phyloP scores from a whole-genome alignment of 257 asterid species.

The Solanum arcanum region DNA sequence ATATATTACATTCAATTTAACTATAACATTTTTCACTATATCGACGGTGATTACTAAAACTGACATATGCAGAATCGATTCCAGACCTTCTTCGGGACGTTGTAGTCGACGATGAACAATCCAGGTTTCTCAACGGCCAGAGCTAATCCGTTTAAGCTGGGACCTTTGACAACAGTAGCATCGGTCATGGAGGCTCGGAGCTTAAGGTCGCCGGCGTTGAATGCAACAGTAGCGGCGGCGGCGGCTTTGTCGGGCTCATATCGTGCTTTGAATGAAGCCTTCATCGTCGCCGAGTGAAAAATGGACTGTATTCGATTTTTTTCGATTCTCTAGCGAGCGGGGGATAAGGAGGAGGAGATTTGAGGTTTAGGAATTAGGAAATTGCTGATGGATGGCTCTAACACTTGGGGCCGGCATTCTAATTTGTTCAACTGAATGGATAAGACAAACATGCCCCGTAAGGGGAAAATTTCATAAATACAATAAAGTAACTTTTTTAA shows the following conservation, averaged over 20 bases:
- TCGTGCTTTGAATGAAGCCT: slow-evolving; percentile 70
- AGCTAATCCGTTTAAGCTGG: slow-evolving; percentile 67
- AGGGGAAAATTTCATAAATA: background rate
- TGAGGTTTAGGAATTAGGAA: background rate
- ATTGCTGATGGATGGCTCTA: background rate
- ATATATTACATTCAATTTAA: background rate
- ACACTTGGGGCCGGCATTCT: background rate
- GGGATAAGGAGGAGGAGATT: slow-evolving; percentile 9
- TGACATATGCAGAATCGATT: background rate
- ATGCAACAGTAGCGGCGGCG: slow-evolving; percentile 56
- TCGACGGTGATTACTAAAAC: background rate
- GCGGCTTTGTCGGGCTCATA: slow-evolving; percentile 66
- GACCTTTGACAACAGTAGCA: slow-evolving; percentile 81
- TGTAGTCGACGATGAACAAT: slow-evolving; percentile 68
- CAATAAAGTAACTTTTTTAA: background rate
- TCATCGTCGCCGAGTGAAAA: slow-evolving; percentile 19
- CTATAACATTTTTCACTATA: background rate
- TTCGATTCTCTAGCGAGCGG: slow-evolving; percentile 4
- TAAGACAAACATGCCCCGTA: background rate
- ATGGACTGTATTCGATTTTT: background rate
- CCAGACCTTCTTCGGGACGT: slow-evolving; percentile 71
- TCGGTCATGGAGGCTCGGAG: slow-evolving; percentile 87
- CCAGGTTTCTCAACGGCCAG: slow-evolving; percentile 86
- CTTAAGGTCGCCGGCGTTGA: slow-evolving; percentile 86
- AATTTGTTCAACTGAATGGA: background rate